phyloP scores from a whole-genome alignment of 805 yeast species.

The Saccharomyces kudriavzevii region DNA sequence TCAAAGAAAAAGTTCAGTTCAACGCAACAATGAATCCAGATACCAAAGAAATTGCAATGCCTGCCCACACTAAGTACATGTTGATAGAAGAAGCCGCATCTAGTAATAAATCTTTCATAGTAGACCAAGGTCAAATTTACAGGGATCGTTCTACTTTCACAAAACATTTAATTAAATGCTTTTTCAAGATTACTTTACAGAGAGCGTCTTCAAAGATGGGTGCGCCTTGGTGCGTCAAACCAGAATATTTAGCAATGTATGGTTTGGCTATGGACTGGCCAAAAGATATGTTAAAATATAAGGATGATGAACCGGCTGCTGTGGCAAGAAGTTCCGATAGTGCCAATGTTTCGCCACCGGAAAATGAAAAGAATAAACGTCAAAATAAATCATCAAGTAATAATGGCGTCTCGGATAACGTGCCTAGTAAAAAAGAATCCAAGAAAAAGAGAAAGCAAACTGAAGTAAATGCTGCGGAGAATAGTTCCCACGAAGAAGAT shows the following conservation, averaged over 20 bases:
- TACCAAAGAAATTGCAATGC: slow-evolving; percentile 33
- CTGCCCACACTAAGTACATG: slow-evolving; percentile 61
- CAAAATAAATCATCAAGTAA: background rate
- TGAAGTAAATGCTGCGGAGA: slow-evolving; percentile 5
- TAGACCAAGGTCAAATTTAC: slow-evolving; percentile 63
- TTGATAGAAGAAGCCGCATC: slow-evolving; percentile 45
- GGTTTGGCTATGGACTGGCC: slow-evolving; percentile 32
- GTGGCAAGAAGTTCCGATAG: slow-evolving; percentile 1
- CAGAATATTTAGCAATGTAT: slow-evolving; percentile 41
- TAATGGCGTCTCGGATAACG: background rate
- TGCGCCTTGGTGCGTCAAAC: slow-evolving; percentile 92
- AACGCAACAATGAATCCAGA: slow-evolving; percentile 36
- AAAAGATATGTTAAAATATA: slow-evolving; percentile 22
- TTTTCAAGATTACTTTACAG: slow-evolving; percentile 61
- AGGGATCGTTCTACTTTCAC: slow-evolving; percentile 85
- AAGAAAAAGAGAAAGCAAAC: slow-evolving; percentile 1
- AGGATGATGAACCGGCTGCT: slow-evolving; percentile 21
- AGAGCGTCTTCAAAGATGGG: slow-evolving; percentile 76
- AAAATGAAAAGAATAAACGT: slow-evolving; percentile 17
- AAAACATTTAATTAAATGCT: slow-evolving; percentile 82
- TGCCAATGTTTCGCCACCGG: slow-evolving; percentile 18
- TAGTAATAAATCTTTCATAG: slow-evolving; percentile 52
- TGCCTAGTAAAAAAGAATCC: background rate
- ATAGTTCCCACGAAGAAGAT: slow-evolving; percentile 4
- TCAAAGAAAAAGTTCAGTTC: slow-evolving; percentile 80